Percentiles rank a stretch among this genome's conserved stretches.
phyloP scores from a whole-genome alignment of 352 stramenopile species.

The Globisporangium abappressorium region DNA sequence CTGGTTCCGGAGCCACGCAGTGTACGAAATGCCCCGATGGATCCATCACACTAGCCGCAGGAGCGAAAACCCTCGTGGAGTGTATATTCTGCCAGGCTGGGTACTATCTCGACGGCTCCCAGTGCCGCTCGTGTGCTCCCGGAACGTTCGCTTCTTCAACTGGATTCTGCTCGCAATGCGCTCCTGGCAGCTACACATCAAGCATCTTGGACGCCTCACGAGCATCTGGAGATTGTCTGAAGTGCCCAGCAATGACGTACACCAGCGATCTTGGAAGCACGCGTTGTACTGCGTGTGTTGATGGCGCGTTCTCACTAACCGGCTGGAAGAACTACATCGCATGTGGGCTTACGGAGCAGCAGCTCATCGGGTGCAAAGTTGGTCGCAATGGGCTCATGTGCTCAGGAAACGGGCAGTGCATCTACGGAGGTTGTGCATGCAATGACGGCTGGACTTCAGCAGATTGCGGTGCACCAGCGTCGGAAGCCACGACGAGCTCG shows the following conservation, averaged over 20 bases:
- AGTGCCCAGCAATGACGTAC: conserved; percentile 45
- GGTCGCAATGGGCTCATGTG: conserved; percentile 62
- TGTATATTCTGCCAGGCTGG: conserved; percentile 34
- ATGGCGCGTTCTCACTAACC: conserved; percentile 42
- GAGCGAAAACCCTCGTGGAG: conserved; percentile 22
- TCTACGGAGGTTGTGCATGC: conserved; percentile 53
- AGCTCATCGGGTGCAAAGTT: conserved; percentile 31
- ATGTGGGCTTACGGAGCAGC: conserved; percentile 25
- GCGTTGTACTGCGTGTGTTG: conserved; percentile 30
- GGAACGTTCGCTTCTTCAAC: conserved; percentile 24
- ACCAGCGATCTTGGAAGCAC: conserved; percentile 22
- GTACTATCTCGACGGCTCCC: conserved; percentile 29
- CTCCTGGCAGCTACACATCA: conserved; percentile 39
- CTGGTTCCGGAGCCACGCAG: conserved; percentile 15
- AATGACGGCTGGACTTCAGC: conserved; percentile 32
- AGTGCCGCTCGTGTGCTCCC: conserved; percentile 24
- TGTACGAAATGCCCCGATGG: conserved; percentile 36
- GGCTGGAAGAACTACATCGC: conserved; percentile 57
- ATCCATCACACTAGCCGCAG: conserved; percentile 26
- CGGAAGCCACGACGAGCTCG: neutral
- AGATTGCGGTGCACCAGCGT: conserved; percentile 36
- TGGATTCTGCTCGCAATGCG: conserved; percentile 39
- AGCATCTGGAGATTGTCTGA: conserved; percentile 29
- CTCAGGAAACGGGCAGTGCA: conserved; percentile 50
- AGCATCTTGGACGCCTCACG: conserved; percentile 2